phyloP scores from a whole-genome alignment of 352 stramenopile genomes.

The Phytophthora litchii region DNA sequence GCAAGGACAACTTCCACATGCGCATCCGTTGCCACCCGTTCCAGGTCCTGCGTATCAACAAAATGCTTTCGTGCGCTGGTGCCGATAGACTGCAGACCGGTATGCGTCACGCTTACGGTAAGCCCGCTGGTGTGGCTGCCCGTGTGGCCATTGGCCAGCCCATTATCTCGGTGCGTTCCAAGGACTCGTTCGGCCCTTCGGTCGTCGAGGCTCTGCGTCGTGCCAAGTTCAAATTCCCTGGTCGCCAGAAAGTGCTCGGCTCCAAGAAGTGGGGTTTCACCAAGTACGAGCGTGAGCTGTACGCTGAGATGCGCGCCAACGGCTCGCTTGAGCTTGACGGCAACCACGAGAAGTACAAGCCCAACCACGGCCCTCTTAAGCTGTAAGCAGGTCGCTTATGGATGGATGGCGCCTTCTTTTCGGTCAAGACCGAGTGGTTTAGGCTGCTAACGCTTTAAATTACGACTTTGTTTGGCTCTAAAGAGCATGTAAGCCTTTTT shows the following conservation, averaged over 20 bases:
- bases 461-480: conserved; percentile 47
- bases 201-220: conserved; percentile 98
- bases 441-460: conserved; percentile 46
- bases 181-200: conserved; percentile 94
- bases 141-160: conserved; percentile 99
- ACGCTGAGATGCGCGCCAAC: conserved; percentile 95
- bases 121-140: conserved; percentile 97
- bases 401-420: conserved; percentile 26
- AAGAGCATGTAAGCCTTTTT: conserved; percentile 13
- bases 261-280: conserved; percentile 99
- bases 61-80: conserved; percentile 99
- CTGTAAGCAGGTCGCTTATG: conserved; percentile 47
- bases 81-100: conserved; percentile 98
- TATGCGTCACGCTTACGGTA: conserved; percentile 99
- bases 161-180: conserved; percentile 97
- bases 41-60: conserved; percentile 99
- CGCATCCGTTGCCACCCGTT: conserved; percentile 98
- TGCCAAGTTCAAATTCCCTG: conserved; percentile 99
- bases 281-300: conserved; percentile 98
- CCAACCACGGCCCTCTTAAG: conserved; percentile 84
- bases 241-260: conserved; percentile 99
- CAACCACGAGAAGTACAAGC: conserved; percentile 98
- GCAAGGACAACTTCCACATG: conserved; percentile 99
- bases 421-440: conserved; percentile 17
- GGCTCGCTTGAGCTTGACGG: conserved; percentile 95